Evolutionary conservation across 192 early-diverging fungal species (phyloP).

Genomic region (Gaertneriomyces sp.): DNA sequence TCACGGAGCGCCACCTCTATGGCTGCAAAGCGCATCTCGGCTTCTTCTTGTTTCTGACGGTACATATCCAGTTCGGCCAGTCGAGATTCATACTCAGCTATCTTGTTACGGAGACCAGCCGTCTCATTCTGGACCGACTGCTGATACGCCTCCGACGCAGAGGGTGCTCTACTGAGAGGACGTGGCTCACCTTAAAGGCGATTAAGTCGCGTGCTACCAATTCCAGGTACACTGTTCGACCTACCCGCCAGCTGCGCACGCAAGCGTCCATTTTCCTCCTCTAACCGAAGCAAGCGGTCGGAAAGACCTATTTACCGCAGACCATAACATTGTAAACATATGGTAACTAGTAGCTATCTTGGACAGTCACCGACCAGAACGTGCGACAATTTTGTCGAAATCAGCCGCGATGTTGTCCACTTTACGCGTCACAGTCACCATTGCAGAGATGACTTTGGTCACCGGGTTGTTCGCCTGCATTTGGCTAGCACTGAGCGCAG

Average conservation of each 20-base stretch:
- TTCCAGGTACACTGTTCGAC: not conserved
- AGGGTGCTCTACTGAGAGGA: slow-evolving; percentile 4
- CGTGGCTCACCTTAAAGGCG: too few species aligned
- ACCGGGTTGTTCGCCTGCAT: slow-evolving; percentile 31
- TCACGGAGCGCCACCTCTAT: too few species aligned
- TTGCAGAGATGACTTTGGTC: slow-evolving; percentile 45
- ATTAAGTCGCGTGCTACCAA: too few species aligned
- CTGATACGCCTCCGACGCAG: slow-evolving; percentile 13
- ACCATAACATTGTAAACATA: not conserved
- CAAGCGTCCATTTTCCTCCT: slow-evolving; percentile 43
- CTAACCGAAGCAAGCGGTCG: slow-evolving; percentile 28
- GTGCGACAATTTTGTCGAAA: slow-evolving; percentile 39
- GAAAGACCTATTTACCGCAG: slow-evolving; percentile 11
- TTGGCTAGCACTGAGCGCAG: slow-evolving; percentile 12
- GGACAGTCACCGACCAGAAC: slow-evolving; percentile 20
- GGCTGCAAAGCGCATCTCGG: too few species aligned
- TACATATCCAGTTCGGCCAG: not conserved
- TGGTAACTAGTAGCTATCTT: not conserved
- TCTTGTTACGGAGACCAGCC: not conserved
- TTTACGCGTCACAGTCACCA: slow-evolving; percentile 46
- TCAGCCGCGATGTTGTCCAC: slow-evolving; percentile 37
- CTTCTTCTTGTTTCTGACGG: slow-evolving; percentile 3
- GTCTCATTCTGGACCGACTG: slow-evolving; percentile 1
- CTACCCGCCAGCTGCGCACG: slow-evolving; percentile 15
- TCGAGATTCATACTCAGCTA: slow-evolving; percentile 14